Evolutionary conservation across 108 stramenopile genomes (phyloP), one percentile per base, ranked within the genome.

Genomic region (Parietichytrium sp.): DNA sequence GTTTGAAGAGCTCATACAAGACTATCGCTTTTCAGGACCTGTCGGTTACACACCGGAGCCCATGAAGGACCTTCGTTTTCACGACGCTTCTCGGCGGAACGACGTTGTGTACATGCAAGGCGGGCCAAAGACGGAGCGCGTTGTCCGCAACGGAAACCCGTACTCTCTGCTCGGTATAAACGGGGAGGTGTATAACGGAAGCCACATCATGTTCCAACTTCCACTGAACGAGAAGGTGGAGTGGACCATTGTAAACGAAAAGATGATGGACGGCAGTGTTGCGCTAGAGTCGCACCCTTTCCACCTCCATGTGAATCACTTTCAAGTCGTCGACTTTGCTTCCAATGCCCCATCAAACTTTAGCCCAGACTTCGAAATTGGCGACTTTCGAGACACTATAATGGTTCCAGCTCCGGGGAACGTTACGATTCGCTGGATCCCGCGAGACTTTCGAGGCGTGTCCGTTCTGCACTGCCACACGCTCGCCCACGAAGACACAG

Each of bases 341-440:
- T 72, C 61, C 6, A 33, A 33, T 0, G 25, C 36, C 25, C 52
- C 79, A 18, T 42, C 45, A 54, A 54, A 54, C 45, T 27, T 51
- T 27, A 55, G 82, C 29, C 42, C 81, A 25, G 86, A 87, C 84
- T 87, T 83, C 45, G 18, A 25, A 3, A 82, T 87, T 15, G 87
- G 87, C 2, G 87, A 87, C 82, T 87, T 86, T 86, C 86, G 87
- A 18, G 87, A 87, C 80, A 87, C 87, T 2, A 84, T 87, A 15
- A 79, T 83, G 3, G n/a, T 87, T 3, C 87, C 87, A 4, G 29
- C 86, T 13, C 87, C 86, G 4, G 86, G 86, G 7, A 86, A 85
- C 52, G 80, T 84, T 27, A 87, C 86, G n/a, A 82, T 87, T 12
- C 86, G 86, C 29, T 87, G 84, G 84, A 47, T 79, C 13, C 82